A percentile compares a stretch with the other conserved stretches of the same genome.
Conservation (phyloP, 495 filamentous ascomycete species). For the Entonaema liquescens region DNA sequence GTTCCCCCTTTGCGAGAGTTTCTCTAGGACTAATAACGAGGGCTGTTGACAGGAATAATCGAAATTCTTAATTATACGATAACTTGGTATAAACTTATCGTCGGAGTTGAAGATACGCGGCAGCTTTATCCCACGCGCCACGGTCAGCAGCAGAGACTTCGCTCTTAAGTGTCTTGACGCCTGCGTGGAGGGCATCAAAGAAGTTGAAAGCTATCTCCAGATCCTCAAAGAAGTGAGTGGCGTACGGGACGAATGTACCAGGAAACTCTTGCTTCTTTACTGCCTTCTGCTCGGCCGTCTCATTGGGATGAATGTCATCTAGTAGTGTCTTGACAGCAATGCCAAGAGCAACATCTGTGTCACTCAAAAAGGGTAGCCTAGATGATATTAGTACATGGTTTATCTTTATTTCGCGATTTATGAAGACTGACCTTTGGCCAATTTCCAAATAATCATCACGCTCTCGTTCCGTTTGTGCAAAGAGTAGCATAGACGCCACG, state of each 20-base stretch:
- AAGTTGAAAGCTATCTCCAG: slow-evolving; percentile 81
- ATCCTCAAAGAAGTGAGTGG: slow-evolving; percentile 77
- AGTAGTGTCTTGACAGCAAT: slow-evolving; percentile 94
- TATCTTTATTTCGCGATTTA: not conserved
- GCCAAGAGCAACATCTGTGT: slow-evolving; percentile 84
- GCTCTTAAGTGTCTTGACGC: slow-evolving; percentile 68
- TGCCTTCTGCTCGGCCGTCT: slow-evolving; percentile 68
- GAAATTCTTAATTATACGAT: not conserved
- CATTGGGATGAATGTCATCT: slow-evolving; percentile 75
- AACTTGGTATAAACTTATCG: slow-evolving; percentile 23
- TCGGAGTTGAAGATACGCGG: slow-evolving; percentile 64
- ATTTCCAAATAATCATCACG: slow-evolving; percentile 75
- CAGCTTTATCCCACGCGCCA: slow-evolving; percentile 70
- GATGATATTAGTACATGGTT: slow-evolving; percentile 46
- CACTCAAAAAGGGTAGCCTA: slow-evolving; percentile 85
- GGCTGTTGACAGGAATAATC: not conserved
- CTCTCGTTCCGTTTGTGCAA: slow-evolving; percentile 76
- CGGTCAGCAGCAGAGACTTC: slow-evolving; percentile 67
- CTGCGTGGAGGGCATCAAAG: slow-evolving; percentile 81
- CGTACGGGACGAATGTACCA: slow-evolving; percentile 75
- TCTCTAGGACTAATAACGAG: not conserved
- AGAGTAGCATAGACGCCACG: slow-evolving; percentile 78
- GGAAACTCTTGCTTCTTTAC: slow-evolving; percentile 65
- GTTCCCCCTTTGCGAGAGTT: not conserved
- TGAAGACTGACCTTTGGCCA: slow-evolving; percentile 69